phyloP scores from a whole-genome alignment of 192 early-diverging fungal genomes.

The Entophlyctis luteolus region DNA sequence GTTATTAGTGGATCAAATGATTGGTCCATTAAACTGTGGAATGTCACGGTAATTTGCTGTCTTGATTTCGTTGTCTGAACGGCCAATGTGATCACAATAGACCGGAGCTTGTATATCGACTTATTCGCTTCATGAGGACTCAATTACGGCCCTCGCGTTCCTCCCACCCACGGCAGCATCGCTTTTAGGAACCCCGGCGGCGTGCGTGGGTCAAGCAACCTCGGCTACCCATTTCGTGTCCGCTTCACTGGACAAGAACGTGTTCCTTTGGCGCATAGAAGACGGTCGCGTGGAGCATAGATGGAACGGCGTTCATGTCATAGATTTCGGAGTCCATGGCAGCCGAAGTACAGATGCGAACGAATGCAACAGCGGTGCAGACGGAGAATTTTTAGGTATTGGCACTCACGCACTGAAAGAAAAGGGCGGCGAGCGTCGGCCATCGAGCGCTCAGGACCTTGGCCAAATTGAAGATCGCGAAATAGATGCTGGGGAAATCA shows the following conservation, averaged over 20 bases:
- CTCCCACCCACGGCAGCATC: constrained; percentile 27
- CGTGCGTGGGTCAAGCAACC: too few species aligned
- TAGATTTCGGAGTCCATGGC: constrained; percentile 58
- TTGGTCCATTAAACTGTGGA: constrained; percentile 76
- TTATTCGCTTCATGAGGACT: constrained; percentile 69
- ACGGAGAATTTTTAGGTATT: too few species aligned
- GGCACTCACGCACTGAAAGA: too few species aligned
- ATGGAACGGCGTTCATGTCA: constrained; percentile 59
- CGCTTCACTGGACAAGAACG: constrained; percentile 72
- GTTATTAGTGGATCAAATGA: constrained; percentile 82
- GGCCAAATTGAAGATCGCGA: too few species aligned
- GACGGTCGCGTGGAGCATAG: constrained; percentile 55
- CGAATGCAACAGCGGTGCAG: too few species aligned
- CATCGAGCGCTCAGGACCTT: too few species aligned
- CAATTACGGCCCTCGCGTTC: constrained; percentile 82
- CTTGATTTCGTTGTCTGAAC: not conserved
- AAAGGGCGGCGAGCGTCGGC: too few species aligned
- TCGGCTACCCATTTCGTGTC: constrained; percentile 81
- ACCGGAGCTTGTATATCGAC: constrained; percentile 56
- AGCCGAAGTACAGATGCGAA: too few species aligned
- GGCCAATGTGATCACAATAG: constrained; percentile 26
- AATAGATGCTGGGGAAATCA: too few species aligned
- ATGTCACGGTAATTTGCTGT: constrained; percentile 44
- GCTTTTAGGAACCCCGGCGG: not conserved
- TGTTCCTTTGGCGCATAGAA: constrained; percentile 65